A percentile compares a stretch with the other conserved stretches of the same genome.
phyloP scores from a whole-genome alignment of 2,329 filamentous ascomycete genomes.

The Chaetoscypha palmicola region DNA sequence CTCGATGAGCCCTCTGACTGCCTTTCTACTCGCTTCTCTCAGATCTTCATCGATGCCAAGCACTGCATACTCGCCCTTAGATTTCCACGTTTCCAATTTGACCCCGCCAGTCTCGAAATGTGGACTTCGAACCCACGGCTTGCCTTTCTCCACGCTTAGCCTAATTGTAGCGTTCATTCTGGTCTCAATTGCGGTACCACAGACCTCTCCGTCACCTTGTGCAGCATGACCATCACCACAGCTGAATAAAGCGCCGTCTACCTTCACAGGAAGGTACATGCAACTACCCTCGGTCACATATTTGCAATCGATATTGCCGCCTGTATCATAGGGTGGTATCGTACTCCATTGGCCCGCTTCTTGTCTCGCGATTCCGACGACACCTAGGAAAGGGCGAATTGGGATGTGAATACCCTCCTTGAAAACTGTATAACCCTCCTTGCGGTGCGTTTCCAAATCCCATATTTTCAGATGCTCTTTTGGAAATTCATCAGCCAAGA shows the following conservation, averaged over 20 bases:
- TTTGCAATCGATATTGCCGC: slow-evolving; percentile 49
- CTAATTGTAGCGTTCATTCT: slow-evolving; percentile 42
- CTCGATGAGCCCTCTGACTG: slow-evolving; percentile 40
- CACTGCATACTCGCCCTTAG: slow-evolving; percentile 39
- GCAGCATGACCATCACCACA: slow-evolving; percentile 49
- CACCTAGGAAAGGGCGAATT: slow-evolving; percentile 44
- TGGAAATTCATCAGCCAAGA: slow-evolving; percentile 42
- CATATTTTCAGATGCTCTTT: slow-evolving; percentile 41
- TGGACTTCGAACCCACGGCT: slow-evolving; percentile 40
- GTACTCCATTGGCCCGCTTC: slow-evolving; percentile 39
- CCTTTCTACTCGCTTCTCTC: slow-evolving; percentile 42
- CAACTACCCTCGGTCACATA: slow-evolving; percentile 40
- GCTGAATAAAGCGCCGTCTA: slow-evolving; percentile 44
- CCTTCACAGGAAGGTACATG: slow-evolving; percentile 44
- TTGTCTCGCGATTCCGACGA: slow-evolving; percentile 44
- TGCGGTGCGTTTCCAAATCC: slow-evolving; percentile 34
- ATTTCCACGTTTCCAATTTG: slow-evolving; percentile 22
- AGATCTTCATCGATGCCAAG: slow-evolving; percentile 42
- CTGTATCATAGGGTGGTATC: slow-evolving; percentile 44
- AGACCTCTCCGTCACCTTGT: slow-evolving; percentile 48
- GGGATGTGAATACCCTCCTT: slow-evolving; percentile 42
- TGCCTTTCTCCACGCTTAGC: slow-evolving; percentile 42
- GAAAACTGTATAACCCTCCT: slow-evolving; percentile 38
- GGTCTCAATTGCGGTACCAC: slow-evolving; percentile 50
- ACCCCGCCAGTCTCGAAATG: slow-evolving; percentile 38